Evolutionary conservation across 148 eudicot genomes (phyloP).

Genomic region (Rhododendron mucronatum): DNA sequence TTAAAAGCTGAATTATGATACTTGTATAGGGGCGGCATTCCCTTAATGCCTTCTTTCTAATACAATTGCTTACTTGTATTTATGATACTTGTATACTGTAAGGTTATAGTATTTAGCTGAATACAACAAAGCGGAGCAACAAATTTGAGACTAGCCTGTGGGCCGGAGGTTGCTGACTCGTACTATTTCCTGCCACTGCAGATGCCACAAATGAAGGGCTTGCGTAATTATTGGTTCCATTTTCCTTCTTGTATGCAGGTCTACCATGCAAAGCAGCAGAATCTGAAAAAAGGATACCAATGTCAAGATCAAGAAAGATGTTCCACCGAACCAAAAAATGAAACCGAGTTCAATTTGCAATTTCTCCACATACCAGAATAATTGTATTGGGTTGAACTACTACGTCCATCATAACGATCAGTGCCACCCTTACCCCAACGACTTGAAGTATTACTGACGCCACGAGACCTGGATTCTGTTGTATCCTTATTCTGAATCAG

Average conservation of each 20-base stretch:
- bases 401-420: conserved; percentile 62
- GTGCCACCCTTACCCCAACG: conserved; percentile 60
- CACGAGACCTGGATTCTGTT: conserved; percentile 69
- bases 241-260: conserved; percentile 71
- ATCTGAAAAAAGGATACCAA: conserved; percentile 33
- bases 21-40: not conserved
- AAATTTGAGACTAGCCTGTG: conserved; percentile 37
- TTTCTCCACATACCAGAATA: conserved; percentile 45
- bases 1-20: not conserved
- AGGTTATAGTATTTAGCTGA: not conserved
- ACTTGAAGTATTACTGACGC: conserved; percentile 40
- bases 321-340: not conserved
- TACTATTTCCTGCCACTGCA: conserved; percentile 39
- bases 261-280: conserved; percentile 49
- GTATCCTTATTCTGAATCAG: conserved; percentile 61
- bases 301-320: conserved; percentile 7
- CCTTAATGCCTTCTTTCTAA: too few species aligned
- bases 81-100: too few species aligned
- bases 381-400: conserved; percentile 37
- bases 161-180: conserved; percentile 34
- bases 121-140: not conserved
- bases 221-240: conserved; percentile 40
- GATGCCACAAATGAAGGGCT: conserved; percentile 27
- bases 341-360: not conserved
- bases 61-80: too few species aligned